Percentiles rank a stretch among this genome's conserved stretches.
Evolutionary conservation across 176 grass and related monocot species (phyloP).

Genomic region (Otatea glauca): DNA sequence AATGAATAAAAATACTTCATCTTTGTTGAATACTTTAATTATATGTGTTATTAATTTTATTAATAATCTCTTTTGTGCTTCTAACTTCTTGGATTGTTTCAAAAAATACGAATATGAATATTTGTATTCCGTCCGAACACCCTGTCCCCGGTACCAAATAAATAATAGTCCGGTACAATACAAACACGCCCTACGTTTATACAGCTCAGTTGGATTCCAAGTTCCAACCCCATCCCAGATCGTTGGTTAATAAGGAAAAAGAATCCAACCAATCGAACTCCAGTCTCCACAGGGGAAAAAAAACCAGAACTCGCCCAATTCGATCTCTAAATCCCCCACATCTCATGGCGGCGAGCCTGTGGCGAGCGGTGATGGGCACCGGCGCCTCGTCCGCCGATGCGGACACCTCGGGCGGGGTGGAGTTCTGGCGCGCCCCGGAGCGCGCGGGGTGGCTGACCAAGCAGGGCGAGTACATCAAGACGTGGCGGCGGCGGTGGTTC

Average conservation of each 20-base stretch:
- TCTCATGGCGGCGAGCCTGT: conserved; percentile 76
- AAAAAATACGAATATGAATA: too few relatives aligned
- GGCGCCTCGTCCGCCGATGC: conserved; percentile 36
- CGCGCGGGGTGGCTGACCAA: conserved; percentile 84
- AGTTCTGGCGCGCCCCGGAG: conserved; percentile 80
- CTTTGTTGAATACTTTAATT: too few relatives aligned
- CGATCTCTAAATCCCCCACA: conserved; percentile 53
- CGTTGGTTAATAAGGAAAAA: not conserved
- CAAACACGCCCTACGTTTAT: not conserved
- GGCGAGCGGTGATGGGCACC: conserved; percentile 68
- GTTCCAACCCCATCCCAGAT: too few relatives aligned
- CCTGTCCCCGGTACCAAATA: too few relatives aligned
- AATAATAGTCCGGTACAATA: not conserved
- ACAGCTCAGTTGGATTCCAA: not conserved
- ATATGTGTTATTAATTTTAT: too few relatives aligned
- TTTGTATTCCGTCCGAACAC: not conserved
- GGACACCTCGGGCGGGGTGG: conserved; percentile 55
- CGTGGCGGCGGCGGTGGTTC: conserved; percentile 99
- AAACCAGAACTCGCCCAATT: not conserved
- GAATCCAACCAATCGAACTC: not conserved
- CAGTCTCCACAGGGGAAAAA: too few relatives aligned
- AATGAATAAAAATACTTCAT: too few relatives aligned
- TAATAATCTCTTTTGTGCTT: too few relatives aligned
- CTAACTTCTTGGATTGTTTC: too few relatives aligned
- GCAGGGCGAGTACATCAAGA: conserved; percentile 99